These are phyloP conservation scores for Penicillium salamii DNA, from an alignment of 495 filamentous ascomycete species.

Conservation along the genomic window DNA sequence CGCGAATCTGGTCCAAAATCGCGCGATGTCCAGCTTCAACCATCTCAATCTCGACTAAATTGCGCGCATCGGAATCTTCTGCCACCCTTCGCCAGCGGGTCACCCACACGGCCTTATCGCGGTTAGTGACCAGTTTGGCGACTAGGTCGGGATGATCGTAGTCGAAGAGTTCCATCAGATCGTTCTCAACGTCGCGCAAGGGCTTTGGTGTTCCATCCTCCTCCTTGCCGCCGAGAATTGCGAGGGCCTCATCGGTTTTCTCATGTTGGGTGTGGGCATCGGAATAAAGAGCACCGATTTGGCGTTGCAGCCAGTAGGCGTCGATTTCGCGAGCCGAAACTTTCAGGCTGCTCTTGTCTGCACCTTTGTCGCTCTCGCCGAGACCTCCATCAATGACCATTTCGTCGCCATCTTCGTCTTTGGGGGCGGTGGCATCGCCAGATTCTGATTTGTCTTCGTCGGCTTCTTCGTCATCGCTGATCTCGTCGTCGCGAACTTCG, in stretches of 20 bases:
- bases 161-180: slow-evolving; percentile 96
- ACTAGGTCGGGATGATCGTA: slow-evolving; percentile 95
- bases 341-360: slow-evolving; percentile 52
- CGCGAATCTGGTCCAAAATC: slow-evolving; percentile 81
- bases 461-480: slow-evolving; percentile 68
- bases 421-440: slow-evolving; percentile 50
- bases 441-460: slow-evolving; percentile 44
- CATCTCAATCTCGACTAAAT: slow-evolving; percentile 84
- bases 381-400: slow-evolving; percentile 74
- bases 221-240: slow-evolving; percentile 70
- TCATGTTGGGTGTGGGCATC: slow-evolving; percentile 90
- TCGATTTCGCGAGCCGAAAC: slow-evolving; percentile 87
- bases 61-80: slow-evolving; percentile 74
- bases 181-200: slow-evolving; percentile 93
- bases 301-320: slow-evolving; percentile 93
- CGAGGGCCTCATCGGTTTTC: slow-evolving; percentile 76
- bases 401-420: slow-evolving; percentile 55
- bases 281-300: slow-evolving; percentile 81
- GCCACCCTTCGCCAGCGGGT: slow-evolving; percentile 81
- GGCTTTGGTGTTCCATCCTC: slow-evolving; percentile 81
- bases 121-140: slow-evolving; percentile 85
- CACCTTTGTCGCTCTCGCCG: slow-evolving; percentile 36
- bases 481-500: slow-evolving; percentile 70
- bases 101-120: slow-evolving; percentile 91
- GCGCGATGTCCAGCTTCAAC: slow-evolving; percentile 77